phyloP scores from a whole-genome alignment of 2,329 filamentous ascomycete species.

The Cladophialophora bantiana region DNA sequence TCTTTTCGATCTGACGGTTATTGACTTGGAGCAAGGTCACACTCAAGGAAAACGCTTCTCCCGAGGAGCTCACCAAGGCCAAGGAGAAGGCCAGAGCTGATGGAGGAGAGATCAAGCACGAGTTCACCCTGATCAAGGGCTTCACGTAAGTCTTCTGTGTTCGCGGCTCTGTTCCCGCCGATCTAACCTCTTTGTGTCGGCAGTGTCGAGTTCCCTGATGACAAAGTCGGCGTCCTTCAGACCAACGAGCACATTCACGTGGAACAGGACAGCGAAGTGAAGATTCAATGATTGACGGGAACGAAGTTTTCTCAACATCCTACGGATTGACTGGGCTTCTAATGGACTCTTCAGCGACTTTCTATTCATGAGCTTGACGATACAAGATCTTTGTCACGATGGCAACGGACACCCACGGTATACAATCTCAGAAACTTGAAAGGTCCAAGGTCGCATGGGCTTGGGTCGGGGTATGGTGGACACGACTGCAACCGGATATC shows the following conservation, averaged over 20 bases:
- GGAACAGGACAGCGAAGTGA: slow-evolving; percentile 75
- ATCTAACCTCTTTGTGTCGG: slow-evolving; percentile 3
- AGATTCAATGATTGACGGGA: slow-evolving; percentile 66
- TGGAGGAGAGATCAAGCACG: slow-evolving; percentile 83
- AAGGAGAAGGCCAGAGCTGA: slow-evolving; percentile 77
- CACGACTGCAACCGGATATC: not conserved
- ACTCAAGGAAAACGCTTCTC: slow-evolving; percentile 72
- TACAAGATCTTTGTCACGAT: slow-evolving; percentile 1
- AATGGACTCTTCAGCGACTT: not conserved
- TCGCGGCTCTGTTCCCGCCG: not conserved
- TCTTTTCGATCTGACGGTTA: slow-evolving; percentile 13
- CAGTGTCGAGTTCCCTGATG: slow-evolving; percentile 76
- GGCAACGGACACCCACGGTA: not conserved
- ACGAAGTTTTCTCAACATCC: not conserved
- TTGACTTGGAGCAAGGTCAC: slow-evolving; percentile 67
- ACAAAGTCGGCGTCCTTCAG: slow-evolving; percentile 70
- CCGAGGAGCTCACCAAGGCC: slow-evolving; percentile 71
- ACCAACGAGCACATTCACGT: slow-evolving; percentile 77
- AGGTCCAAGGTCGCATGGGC: not conserved
- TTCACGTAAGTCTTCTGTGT: slow-evolving; percentile 74
- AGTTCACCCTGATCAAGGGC: slow-evolving; percentile 87
- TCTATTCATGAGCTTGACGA: slow-evolving; percentile 11
- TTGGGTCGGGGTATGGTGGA: not conserved
- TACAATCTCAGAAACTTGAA: not conserved
- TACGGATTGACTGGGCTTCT: not conserved